Conservation (phyloP, 805 yeast genomes). For the Sporopachydermia quercuum region DNA sequence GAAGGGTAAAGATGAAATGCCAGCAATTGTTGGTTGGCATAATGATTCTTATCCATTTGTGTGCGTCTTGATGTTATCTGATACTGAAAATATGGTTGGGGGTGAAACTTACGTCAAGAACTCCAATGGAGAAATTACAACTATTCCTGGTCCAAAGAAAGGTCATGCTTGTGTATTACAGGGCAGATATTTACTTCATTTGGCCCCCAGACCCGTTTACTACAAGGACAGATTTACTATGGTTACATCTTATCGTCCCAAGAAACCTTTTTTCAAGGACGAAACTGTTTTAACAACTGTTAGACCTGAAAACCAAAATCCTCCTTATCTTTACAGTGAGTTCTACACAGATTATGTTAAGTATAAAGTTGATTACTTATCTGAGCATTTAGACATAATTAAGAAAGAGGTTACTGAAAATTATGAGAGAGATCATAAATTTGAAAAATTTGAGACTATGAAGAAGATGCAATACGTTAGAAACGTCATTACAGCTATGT, state of each 20-base stretch:
- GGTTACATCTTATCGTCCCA: conserved; percentile 18
- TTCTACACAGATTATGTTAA: conserved; percentile 13
- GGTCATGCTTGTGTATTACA: conserved; percentile 38
- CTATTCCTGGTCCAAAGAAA: conserved; percentile 25
- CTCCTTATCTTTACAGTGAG: conserved; percentile 10
- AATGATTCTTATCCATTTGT: conserved; percentile 49
- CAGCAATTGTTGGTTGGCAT: conserved; percentile 51
- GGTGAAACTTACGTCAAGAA: conserved; percentile 35
- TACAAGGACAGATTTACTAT: conserved; percentile 19
- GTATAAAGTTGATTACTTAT: conserved; percentile 10
- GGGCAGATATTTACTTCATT: conserved; percentile 30
- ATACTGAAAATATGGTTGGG: conserved; percentile 42
- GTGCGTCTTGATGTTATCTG: conserved; percentile 48
- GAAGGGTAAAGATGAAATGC: conserved; percentile 22
- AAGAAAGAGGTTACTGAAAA: conserved; percentile 5
- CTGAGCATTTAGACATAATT: conserved; percentile 8
- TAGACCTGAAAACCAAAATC: conserved; percentile 5
- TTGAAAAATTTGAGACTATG: conserved; percentile 2
- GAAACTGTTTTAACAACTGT: conserved; percentile 16
- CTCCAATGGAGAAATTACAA: conserved; percentile 18
- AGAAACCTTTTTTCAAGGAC: conserved; percentile 11
- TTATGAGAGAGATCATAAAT: conserved; percentile 3
- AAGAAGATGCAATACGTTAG: neutral
- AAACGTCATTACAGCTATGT: neutral
- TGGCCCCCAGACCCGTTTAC: conserved; percentile 30